phyloP scores from a whole-genome alignment of 441 rosid genomes.

The Adansonia rubrostipa region DNA sequence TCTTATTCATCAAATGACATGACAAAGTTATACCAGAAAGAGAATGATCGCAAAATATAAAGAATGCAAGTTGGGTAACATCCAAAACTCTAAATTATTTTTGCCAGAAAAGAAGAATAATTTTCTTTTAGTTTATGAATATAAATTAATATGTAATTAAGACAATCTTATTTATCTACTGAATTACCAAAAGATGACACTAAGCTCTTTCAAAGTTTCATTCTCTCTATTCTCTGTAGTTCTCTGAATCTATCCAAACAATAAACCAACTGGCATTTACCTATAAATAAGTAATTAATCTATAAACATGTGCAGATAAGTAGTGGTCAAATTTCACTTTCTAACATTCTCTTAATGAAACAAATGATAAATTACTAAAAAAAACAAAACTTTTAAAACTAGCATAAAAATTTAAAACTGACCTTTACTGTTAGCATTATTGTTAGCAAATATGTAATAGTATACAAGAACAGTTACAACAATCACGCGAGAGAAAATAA shows the following conservation, averaged over 20 bases:
- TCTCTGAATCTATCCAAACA: background rate
- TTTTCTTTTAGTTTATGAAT: background rate
- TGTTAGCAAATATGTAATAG: constrained; percentile 55
- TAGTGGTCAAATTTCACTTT: background rate
- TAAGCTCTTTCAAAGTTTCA: background rate
- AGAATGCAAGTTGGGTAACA: background rate
- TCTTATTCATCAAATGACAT: background rate
- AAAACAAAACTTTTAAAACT: background rate
- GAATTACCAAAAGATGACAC: background rate
- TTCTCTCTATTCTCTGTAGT: background rate
- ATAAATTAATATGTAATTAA: background rate
- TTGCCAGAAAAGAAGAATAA: background rate
- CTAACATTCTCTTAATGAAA: constrained; percentile 23
- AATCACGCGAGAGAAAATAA: constrained; percentile 59
- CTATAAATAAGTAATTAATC: constrained; percentile 4
- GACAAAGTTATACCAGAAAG: background rate
- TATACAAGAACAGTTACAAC: constrained; percentile 64
- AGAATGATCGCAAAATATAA: background rate
- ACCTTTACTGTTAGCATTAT: constrained; percentile 46
- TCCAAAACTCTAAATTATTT: background rate
- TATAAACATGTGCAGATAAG: background rate
- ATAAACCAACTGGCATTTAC: constrained; percentile 1
- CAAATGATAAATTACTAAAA: background rate
- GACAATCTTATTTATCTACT: background rate
- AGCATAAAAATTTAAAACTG: constrained; percentile 1